Percentiles rank a stretch among this genome's conserved stretches.
Conservation (phyloP, 257 asterid genomes). For the Echium plantagineum region DNA sequence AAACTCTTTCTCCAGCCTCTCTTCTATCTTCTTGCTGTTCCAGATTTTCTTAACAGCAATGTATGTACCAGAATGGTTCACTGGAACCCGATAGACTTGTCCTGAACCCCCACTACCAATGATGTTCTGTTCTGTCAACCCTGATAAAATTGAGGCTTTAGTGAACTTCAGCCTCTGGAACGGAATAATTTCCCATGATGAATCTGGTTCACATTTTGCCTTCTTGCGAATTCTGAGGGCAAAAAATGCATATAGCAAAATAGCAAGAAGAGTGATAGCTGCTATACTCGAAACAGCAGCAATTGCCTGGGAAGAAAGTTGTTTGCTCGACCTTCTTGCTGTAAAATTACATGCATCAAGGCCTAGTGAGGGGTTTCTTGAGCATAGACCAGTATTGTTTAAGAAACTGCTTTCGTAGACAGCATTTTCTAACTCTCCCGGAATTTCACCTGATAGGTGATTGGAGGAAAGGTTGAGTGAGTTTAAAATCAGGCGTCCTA, state of each 20-base stretch:
- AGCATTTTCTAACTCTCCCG: constrained; percentile 38
- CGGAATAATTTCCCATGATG: constrained; percentile 64
- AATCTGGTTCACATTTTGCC: constrained; percentile 21
- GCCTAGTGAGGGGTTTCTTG: constrained; percentile 32
- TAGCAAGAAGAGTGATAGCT: constrained; percentile 29
- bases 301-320: constrained; percentile 27
- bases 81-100: constrained; percentile 54
- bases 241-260: constrained; percentile 29
- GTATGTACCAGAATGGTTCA: constrained; percentile 25
- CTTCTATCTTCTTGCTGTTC: constrained; percentile 32
- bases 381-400: constrained; percentile 55
- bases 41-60: constrained; percentile 78
- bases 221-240: constrained; percentile 33
- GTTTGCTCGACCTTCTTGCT: constrained; percentile 16
- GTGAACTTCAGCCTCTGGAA: constrained; percentile 69
- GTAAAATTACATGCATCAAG: constrained; percentile 26
- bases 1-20: constrained; percentile 51
- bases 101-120: constrained; percentile 93
- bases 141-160: constrained; percentile 38
- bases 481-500: constrained; percentile 23
- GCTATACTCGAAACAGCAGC: constrained; percentile 55
- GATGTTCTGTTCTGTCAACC: constrained; percentile 38
- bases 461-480: constrained; percentile 64
- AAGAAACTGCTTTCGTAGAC: constrained; percentile 48
- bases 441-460: constrained; percentile 52